phyloP scores from a whole-genome alignment of 2,329 filamentous ascomycete species.

The Calonectria pauciramosa region DNA sequence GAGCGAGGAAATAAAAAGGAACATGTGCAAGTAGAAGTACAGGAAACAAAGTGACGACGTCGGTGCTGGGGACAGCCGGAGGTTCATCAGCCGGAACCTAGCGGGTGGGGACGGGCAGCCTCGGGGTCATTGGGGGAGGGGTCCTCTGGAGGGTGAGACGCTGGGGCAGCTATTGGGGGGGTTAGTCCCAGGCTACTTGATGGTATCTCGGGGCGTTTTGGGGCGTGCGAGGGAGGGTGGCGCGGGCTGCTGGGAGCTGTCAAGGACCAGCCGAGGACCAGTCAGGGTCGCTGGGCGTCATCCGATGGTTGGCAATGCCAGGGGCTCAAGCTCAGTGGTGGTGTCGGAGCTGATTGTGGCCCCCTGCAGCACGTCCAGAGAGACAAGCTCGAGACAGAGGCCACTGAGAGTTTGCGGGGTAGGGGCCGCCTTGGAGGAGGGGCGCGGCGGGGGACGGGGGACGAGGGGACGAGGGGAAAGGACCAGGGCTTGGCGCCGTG shows the following conservation, averaged over 20 bases:
- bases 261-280: not conserved
- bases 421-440: slow-evolving; percentile 1
- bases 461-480: not conserved
- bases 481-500: not conserved
- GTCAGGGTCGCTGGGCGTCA: not conserved
- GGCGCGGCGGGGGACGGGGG: too few relatives aligned
- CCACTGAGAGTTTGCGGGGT: slow-evolving; percentile 29
- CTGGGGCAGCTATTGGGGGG: slow-evolving; percentile 14
- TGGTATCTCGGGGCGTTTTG: slow-evolving; percentile 4
- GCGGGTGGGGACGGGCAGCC: slow-evolving; percentile 28
- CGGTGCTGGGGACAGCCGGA: slow-evolving; percentile 26
- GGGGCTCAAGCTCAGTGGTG: not conserved
- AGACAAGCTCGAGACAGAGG: slow-evolving; percentile 3
- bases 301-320: slow-evolving; percentile 7
- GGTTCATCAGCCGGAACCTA: slow-evolving; percentile 25
- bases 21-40: slow-evolving; percentile 19
- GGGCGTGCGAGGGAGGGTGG: slow-evolving; percentile 5
- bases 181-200: not conserved
- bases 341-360: slow-evolving; percentile 7
- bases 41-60: slow-evolving; percentile 21
- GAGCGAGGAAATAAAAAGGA: slow-evolving; percentile 20
- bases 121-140: slow-evolving; percentile 11
- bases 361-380: slow-evolving; percentile 13
- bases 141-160: slow-evolving; percentile 17
- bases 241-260: not conserved